Evolutionary conservation across 768 basidiomycete genomes (phyloP).

Genomic region (Russula virescens): DNA sequence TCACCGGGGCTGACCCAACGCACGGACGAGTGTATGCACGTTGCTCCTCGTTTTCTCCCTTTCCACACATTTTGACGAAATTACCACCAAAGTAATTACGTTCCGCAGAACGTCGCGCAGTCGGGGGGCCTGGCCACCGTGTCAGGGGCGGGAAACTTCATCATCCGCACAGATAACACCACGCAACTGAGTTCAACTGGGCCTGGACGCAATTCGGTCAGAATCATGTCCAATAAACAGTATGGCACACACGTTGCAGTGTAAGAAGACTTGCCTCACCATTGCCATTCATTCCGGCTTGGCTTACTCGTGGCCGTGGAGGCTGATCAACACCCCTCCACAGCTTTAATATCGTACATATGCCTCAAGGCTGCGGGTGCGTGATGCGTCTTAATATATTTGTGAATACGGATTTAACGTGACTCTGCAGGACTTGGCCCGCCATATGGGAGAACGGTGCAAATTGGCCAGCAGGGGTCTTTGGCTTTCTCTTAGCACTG

Average conservation of each 20-base stretch:
- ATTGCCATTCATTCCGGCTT: neutral
- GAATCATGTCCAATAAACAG: conserved; percentile 12
- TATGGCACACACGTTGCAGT: conserved; percentile 32
- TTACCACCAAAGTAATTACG: conserved; percentile 10
- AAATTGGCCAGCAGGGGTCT: conserved; percentile 45
- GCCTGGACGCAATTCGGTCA: conserved; percentile 21
- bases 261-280: conserved; percentile 32
- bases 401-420: conserved; percentile 10
- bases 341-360: conserved; percentile 48
- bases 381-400: conserved; percentile 22
- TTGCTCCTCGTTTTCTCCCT: too few relatives aligned
- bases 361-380: conserved; percentile 58
- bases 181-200: conserved; percentile 3
- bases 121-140: conserved; percentile 7
- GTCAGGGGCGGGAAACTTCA: conserved; percentile 10
- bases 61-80: neutral
- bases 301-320: conserved; percentile 11
- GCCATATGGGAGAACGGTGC: conserved; percentile 49
- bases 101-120: conserved; percentile 1
- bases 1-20: conserved; percentile 17
- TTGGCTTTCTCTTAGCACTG: neutral
- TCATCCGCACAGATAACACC: conserved; percentile 14
- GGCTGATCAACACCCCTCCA: conserved; percentile 2
- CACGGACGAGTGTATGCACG: conserved; percentile 18
- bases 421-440: conserved; percentile 39